Conservation (phyloP, 352 stramenopile genomes). For the Phytopythium litorale region DNA sequence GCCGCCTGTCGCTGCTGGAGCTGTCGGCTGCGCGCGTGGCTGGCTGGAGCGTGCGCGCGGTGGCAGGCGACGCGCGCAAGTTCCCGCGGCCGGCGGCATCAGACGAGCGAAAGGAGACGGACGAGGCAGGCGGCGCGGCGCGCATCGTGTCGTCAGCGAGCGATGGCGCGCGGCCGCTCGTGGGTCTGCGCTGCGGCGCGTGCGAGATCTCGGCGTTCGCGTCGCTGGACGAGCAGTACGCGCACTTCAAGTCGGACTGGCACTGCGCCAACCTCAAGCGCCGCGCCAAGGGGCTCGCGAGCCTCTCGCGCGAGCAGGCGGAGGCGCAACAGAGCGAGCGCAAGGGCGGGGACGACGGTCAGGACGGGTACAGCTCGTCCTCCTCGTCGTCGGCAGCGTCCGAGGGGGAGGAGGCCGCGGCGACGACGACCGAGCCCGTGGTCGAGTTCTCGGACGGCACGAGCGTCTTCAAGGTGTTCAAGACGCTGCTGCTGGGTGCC, state of each 20-base stretch:
- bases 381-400: slow-evolving; percentile 40
- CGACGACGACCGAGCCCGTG: slow-evolving; percentile 58
- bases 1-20: slow-evolving; percentile 60
- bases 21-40: slow-evolving; percentile 37
- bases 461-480: slow-evolving; percentile 79
- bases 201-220: slow-evolving; percentile 68
- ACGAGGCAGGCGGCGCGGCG: slow-evolving; percentile 14
- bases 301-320: slow-evolving; percentile 38
- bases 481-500: slow-evolving; percentile 50
- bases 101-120: not conserved
- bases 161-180: slow-evolving; percentile 31
- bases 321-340: slow-evolving; percentile 14
- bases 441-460: slow-evolving; percentile 73
- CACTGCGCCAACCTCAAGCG: slow-evolving; percentile 85
- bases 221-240: slow-evolving; percentile 76
- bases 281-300: slow-evolving; percentile 44
- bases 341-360: slow-evolving; percentile 1
- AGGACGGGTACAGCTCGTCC: slow-evolving; percentile 16
- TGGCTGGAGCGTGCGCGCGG: slow-evolving; percentile 56
- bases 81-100: slow-evolving; percentile 22
- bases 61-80: slow-evolving; percentile 47
- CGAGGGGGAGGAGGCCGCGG: slow-evolving; percentile 41
- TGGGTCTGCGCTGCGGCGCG: slow-evolving; percentile 64
- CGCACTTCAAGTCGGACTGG: slow-evolving; percentile 81
- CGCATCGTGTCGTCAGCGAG: slow-evolving; percentile 27